Conservation (phyloP, 441 rosid species). For the Arabidopsis lyrata region DNA sequence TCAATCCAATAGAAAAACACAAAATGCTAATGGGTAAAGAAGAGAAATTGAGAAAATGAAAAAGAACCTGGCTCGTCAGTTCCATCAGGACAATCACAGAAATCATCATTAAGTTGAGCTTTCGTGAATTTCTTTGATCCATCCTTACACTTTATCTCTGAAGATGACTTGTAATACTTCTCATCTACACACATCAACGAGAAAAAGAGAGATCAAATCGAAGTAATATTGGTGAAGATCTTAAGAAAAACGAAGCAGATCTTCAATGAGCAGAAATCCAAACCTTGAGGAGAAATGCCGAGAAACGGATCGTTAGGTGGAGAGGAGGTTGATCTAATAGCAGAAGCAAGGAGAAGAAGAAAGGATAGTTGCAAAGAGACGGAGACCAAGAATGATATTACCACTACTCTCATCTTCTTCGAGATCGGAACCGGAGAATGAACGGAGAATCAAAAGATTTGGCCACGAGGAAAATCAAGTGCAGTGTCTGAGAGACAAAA, state of each 20-base stretch:
- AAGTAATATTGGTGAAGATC: conserved; percentile 16
- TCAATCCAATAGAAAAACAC: not conserved
- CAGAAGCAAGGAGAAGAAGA: conserved; percentile 41
- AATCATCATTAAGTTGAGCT: conserved; percentile 89
- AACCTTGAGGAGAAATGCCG: conserved; percentile 84
- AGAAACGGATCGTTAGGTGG: conserved; percentile 58
- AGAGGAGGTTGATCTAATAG: conserved; percentile 57
- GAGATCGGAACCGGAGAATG: conserved; percentile 41
- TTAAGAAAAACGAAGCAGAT: conserved; percentile 28
- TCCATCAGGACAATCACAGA: conserved; percentile 91
- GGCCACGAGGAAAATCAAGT: conserved; percentile 24
- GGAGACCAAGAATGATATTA: conserved; percentile 35
- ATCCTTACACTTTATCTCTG: conserved; percentile 80
- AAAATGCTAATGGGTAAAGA: not conserved
- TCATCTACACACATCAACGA: conserved; percentile 58
- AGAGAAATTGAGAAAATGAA: not conserved
- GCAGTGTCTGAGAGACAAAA: conserved; percentile 26
- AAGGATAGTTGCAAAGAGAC: conserved; percentile 40
- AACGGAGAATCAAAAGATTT: conserved; percentile 30
- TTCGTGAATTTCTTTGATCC: conserved; percentile 80
- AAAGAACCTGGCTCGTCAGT: conserved; percentile 89
- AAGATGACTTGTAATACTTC: conserved; percentile 67
- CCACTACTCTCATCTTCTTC: conserved; percentile 57
- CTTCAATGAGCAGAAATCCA: conserved; percentile 7
- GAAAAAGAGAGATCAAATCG: conserved; percentile 15